Base-by-base conservation (phyloP, 2,329 filamentous ascomycete genomes). In the Neofusicoccum laricinum region DNA sequence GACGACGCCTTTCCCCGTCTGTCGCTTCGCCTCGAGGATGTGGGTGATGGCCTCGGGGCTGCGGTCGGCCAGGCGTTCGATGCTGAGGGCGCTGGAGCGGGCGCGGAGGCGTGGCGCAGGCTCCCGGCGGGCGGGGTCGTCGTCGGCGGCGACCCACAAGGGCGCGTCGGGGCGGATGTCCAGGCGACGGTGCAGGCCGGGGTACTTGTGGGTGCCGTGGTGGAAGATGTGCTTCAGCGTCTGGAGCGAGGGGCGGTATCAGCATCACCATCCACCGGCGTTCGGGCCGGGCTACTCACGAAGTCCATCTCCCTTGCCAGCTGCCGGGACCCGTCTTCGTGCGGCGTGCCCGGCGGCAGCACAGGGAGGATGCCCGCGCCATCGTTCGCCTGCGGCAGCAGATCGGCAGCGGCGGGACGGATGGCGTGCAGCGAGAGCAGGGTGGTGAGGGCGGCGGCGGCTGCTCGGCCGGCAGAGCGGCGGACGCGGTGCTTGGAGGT, bases 191-290 rank as follows among this genome's bases (percentile, higher is more conserved):
- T 97, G 92, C 15, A 97, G 85, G 4, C 84, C 78, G 2, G 93
- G 93, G 69, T 96, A 86, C 69, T 85, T 81, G 49, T 65, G 86
- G 45, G 92, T 90, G 65, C 94, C 94, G 79, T 97, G 93, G 75
- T 97, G 93, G 78, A 92, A 95, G 72, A 98, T 89, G 78, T 99
- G 94, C 71, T 92, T 89, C 64, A 99, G 85, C 6, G 84, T 88
- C 80, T 38, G 78, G 17, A 12, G 3, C 14, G 49, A 34, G 2
- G 2, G 17, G 40, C 15, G 19, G 45, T 17, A 51, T 64, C 51
- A 64, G 62, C 34, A 38, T 40, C 71, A 6, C 73, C 75, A 40
- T 25, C 41, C 32, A 41, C 41, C 43, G 49, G 19, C 48, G 34
- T 49, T 58, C 51, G 62, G 62, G 34, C 62, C 51, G 32, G 62